These are phyloP conservation scores for Suhomyces atakaporum DNA, from an alignment of 1,139 yeast species.

Conservation along the genomic window DNA sequence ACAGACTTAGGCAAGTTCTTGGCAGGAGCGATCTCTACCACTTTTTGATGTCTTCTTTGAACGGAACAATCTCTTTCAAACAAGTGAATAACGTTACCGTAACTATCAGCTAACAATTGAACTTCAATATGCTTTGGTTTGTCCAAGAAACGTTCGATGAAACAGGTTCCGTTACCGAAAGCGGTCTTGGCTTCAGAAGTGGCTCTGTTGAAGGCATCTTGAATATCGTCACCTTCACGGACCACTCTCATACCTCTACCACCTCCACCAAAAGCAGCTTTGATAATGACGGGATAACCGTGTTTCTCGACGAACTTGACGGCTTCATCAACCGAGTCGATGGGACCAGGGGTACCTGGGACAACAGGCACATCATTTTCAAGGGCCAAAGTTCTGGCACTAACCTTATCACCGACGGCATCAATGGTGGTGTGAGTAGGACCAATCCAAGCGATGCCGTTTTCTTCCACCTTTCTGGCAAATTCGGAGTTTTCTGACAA, in stretches of 20 bases:
- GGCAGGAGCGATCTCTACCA: constrained; percentile 99
- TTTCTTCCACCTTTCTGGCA: constrained; percentile 87
- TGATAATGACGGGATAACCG: constrained; percentile 95
- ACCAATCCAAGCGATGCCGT: constrained; percentile 96
- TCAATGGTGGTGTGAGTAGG: constrained; percentile 89
- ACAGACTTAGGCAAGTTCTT: constrained; percentile 78
- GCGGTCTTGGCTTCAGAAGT: constrained; percentile 92
- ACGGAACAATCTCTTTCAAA: constrained; percentile 99
- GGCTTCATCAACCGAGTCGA: constrained; percentile 79
- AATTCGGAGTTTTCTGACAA: constrained; percentile 92
- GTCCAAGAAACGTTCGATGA: constrained; percentile 92
- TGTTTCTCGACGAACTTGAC: constrained; percentile 71
- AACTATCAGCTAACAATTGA: constrained; percentile 89
- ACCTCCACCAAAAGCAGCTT: constrained; percentile 99
- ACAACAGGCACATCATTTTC: constrained; percentile 87
- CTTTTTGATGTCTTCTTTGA: constrained; percentile 98
- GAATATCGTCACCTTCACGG: constrained; percentile 91
- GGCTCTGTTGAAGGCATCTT: constrained; percentile 92
- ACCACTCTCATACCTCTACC: constrained; percentile 99
- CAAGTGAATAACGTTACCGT: constrained; percentile 93
- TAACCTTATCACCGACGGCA: constrained; percentile 96
- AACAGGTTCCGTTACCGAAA: constrained; percentile 97
- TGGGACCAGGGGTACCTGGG: constrained; percentile 98
- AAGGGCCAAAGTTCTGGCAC: constrained; percentile 86
- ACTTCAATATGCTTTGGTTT: constrained; percentile 98